Evolutionary conservation across 768 basidiomycete genomes (phyloP), one percentile per base, ranked within the genome.

Genomic region (Russula olivacea): DNA sequence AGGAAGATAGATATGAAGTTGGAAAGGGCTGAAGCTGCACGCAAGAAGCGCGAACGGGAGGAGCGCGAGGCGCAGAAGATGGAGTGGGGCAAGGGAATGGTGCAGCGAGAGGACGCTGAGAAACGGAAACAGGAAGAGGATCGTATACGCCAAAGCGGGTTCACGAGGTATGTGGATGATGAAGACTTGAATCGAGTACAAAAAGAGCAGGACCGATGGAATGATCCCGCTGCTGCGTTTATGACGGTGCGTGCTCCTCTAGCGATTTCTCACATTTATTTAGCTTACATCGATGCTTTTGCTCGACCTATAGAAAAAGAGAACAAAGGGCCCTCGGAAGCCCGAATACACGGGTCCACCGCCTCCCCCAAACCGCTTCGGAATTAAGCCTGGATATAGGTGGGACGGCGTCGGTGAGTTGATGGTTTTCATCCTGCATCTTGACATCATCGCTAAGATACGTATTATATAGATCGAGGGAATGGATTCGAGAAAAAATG

Each of bases 31-130:
- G 94, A 95, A 70, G 91, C 92, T 34, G 88, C 88, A 48, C 78
- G 86, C 67, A 72, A 82, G 73, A 93, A 93, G 70, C 81, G 91
- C 23, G 88, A 93, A 71, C 78, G 80, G 61, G 87, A 94, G 72
- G 91, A 97, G 76, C 85, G 83, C 71, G 92, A 96, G 71, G 89
- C 89, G 55, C 78, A 83, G 72, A 95, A 92, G 78, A 93, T 96
- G 91, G 91, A 96, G 72, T 98, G 97, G 97, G 93, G 93, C 0
- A 98, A 96, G 74, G 97, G 97, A 34, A 70, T 98, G 40, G 89
- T 93, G 43, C 97, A 98, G 76, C 78, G 86, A 63, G 88, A 91
- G 25, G 89, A 94, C 63, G 76, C 80, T 57, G 91, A 94, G 75
- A 82, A 81, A 71, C 76, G 79, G 71, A 82, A 76, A 70, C 70